phyloP scores from a whole-genome alignment of 768 basidiomycete species.

The Hypsizygus marmoreus region DNA sequence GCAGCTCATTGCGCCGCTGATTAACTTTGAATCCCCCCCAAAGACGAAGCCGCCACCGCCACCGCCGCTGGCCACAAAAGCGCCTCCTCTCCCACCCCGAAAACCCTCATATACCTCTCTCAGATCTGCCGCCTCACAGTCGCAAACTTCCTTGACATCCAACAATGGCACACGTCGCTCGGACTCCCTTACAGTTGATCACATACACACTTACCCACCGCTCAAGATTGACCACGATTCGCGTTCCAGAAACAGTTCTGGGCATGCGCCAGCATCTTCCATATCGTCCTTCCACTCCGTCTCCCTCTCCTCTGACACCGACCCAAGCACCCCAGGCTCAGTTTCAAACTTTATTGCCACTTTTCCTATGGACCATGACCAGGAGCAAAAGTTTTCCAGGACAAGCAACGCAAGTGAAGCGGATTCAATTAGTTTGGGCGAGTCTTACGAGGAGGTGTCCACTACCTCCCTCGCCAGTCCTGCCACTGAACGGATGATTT shows the following conservation, averaged over 20 bases:
- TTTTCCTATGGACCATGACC: slow-evolving; percentile 46
- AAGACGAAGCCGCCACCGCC: slow-evolving; percentile 31
- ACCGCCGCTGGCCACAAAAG: slow-evolving; percentile 23
- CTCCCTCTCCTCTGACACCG: slow-evolving; percentile 70
- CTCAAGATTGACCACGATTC: slow-evolving; percentile 35
- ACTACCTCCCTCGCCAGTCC: slow-evolving; percentile 56
- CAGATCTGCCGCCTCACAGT: slow-evolving; percentile 39
- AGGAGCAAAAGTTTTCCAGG: slow-evolving; percentile 17
- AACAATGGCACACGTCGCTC: slow-evolving; percentile 27
- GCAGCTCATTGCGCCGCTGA: slow-evolving; percentile 42
- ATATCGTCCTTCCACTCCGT: slow-evolving; percentile 85
- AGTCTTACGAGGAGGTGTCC: slow-evolving; percentile 74
- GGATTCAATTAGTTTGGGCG: slow-evolving; percentile 61
- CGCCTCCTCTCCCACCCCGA: slow-evolving; percentile 68
- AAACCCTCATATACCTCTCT: slow-evolving; percentile 57
- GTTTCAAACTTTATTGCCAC: slow-evolving; percentile 46
- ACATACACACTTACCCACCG: slow-evolving; percentile 59
- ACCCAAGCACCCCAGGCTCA: slow-evolving; percentile 42
- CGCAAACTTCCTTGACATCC: slow-evolving; percentile 25
- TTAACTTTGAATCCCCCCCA: slow-evolving; percentile 56
- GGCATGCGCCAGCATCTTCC: slow-evolving; percentile 67
- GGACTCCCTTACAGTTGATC: slow-evolving; percentile 57
- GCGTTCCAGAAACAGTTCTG: slow-evolving; percentile 32
- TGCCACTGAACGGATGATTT: slow-evolving; percentile 42
- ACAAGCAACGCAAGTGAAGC: slow-evolving; percentile 35